Conservation (phyloP, 2,329 filamentous ascomycete species). For the Aulographum hederae region DNA sequence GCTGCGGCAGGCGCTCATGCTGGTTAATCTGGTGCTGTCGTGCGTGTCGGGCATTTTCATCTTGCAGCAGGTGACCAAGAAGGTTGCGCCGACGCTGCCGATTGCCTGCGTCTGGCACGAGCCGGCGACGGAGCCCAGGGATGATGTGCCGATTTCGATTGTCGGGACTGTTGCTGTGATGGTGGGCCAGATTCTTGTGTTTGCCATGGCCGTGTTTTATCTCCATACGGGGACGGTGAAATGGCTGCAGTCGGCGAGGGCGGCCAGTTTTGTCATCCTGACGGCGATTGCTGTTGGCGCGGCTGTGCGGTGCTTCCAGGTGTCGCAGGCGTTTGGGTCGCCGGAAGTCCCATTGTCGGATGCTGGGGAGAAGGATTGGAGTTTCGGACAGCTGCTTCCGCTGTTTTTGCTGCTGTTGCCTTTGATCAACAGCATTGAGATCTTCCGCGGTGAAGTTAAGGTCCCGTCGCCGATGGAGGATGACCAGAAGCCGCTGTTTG, state of each 20-base stretch:
- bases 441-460: slow-evolving; percentile 31
- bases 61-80: slow-evolving; percentile 33
- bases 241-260: slow-evolving; percentile 37
- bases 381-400: slow-evolving; percentile 44
- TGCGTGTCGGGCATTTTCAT: slow-evolving; percentile 38
- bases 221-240: slow-evolving; percentile 36
- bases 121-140: slow-evolving; percentile 11
- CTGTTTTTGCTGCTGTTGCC: slow-evolving; percentile 41
- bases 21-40: slow-evolving; percentile 42
- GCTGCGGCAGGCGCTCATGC: slow-evolving; percentile 47
- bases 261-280: slow-evolving; percentile 31
- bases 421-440: slow-evolving; percentile 40
- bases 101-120: slow-evolving; percentile 42
- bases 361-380: slow-evolving; percentile 37
- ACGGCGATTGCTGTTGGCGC: slow-evolving; percentile 39
- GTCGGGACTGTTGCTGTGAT: slow-evolving; percentile 44
- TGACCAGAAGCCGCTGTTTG: neutral
- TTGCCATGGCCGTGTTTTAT: slow-evolving; percentile 44
- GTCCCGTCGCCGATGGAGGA: slow-evolving; percentile 9
- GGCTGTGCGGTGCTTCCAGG: slow-evolving; percentile 34
- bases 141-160: slow-evolving; percentile 30
- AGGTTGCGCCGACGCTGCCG: slow-evolving; percentile 35
- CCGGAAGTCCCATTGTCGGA: slow-evolving; percentile 34
- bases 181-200: slow-evolving; percentile 38
- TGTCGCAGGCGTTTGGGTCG: slow-evolving; percentile 41